Base-by-base conservation (phyloP, 768 basidiomycete genomes). In the Pisolithus microcarpus region DNA sequence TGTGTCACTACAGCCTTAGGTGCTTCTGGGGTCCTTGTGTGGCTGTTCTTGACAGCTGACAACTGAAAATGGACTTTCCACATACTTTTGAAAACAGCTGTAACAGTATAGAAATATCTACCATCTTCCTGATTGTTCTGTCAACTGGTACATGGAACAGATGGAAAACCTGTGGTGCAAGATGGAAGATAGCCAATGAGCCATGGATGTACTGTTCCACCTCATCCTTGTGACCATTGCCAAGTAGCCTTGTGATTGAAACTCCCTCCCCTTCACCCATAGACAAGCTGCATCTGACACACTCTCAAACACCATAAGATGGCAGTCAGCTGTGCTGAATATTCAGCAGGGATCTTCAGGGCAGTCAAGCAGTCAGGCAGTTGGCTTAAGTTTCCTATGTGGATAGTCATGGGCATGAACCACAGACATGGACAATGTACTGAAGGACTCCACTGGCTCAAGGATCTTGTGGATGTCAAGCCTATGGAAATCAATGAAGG, bases 211-310 rank as follows among this genome's bases (percentile, higher is more conserved):
- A 98, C 36, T 76, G 75, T 5, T 84, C 81, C 1, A 78, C 81
- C 45, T 89, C 79, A 19, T 76, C 71, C 56, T 79, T 80, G 66
- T 93, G 91, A 10, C 68, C 70, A 3, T 89, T 85, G 0, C 94
- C 94, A 0, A 98, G 77, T 31, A 99, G 74, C 1, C 84, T 77
- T 5, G 70, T 76, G 4, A 97, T 76, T 1, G 83, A 63, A 99
- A 98, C 58, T 96, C 93, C 39, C 92, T 82, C 3, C 95, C 95
- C 62, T 98, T 97, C 70, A 98, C 95, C 95, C 95, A 99, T 0
- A 99, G 71, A 21, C 76, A 73, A 2, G 92, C 96, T 1, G 95
- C 95, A 50, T 91, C 88, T 44, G 69, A 72, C 7, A 96, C 84
- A 1, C 82, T 85, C 65, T 89, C 84, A 66, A 98, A 99, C 1